Conservation (phyloP, 441 rosid species). For the Macaranga tanarius region DNA sequence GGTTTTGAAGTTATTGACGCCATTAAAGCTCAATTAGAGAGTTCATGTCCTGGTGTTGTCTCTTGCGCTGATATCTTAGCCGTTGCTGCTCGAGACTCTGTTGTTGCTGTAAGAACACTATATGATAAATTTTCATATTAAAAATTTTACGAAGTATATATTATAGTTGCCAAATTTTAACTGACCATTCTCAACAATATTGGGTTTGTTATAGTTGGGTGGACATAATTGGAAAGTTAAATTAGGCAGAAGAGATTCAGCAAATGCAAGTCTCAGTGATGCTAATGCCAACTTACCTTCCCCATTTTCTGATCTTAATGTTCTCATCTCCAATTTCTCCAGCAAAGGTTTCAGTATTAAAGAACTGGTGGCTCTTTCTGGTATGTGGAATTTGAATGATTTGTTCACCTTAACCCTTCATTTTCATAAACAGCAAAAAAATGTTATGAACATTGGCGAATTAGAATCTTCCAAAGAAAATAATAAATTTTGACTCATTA, state of each 20-base stretch:
- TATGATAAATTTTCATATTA: too few species aligned
- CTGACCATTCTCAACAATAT: too few species aligned
- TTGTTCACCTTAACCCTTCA: too few species aligned
- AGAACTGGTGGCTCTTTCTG: constrained; percentile 60
- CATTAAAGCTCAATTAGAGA: constrained; percentile 48
- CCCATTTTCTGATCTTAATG: constrained; percentile 34
- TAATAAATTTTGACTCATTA: too few species aligned
- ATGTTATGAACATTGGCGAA: constrained; percentile 14
- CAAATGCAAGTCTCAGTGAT: constrained; percentile 38
- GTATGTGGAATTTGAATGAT: constrained; percentile 17
- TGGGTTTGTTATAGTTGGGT: constrained; percentile 40
- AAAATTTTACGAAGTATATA: too few species aligned
- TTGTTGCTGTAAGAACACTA: constrained; percentile 34
- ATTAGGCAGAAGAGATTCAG: constrained; percentile 63
- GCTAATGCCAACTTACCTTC: constrained; percentile 38
- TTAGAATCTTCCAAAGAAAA: too few species aligned
- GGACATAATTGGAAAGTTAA: constrained; percentile 59
- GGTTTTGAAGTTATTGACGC: constrained; percentile 54
- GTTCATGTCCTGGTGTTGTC: constrained; percentile 49
- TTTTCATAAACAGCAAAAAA: too few species aligned
- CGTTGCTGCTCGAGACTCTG: constrained; percentile 59
- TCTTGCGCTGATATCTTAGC: constrained; percentile 63
- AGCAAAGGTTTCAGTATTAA: constrained; percentile 47
- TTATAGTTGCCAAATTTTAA: too few species aligned
- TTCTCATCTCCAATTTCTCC: constrained; percentile 35